Base-by-base conservation (phyloP, 2,329 filamentous ascomycete species). In the Fusarium sp. region DNA sequence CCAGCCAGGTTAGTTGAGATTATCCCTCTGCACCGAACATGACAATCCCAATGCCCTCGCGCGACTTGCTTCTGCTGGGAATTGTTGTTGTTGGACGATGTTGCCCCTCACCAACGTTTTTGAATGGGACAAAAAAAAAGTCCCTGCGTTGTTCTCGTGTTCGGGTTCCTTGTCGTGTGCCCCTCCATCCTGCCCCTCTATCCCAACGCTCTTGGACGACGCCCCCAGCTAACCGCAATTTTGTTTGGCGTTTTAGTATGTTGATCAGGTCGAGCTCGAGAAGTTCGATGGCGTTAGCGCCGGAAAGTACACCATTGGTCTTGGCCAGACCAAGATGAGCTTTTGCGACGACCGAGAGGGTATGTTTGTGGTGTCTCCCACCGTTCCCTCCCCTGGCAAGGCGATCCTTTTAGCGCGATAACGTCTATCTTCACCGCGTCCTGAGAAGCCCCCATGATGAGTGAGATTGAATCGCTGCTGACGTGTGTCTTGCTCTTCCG, bases 291-390 rank as follows among this genome's bases (percentile, higher is more conserved):
- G 91, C 76, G 91, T 92, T 73, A 85, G 85, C 76, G 77, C 87
- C 54, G 91, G 91, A 69, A 95, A 95, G 81, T 95, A 95, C 84
- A 95, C 91, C 74, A 94, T 95, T 80, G 91, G 91, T 77, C 89
- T 95, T 54, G 91, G 91, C 73, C 91, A 95, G 85, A 94, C 90
- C 75, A 92, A 91, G 82, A 95, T 95, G 91, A 89, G 88, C 83
- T 95, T 95, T 81, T 94, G 91, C 77, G 91, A 95, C 79, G 91
- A 95, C 75, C 88, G 91, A 75, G 91, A 95, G 83, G 91, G 91
- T 93, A 77, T 64, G 44, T 60, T 67, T 56, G 41, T 50, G 41
- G 64, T 53, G 44, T 56, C 44, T 47, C 41, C 47, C 53, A 59
- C 44, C 55, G 53, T 51, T 52, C 54, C 55, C 38, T 41, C 53